Percentiles rank a stretch among this genome's conserved stretches.
These are phyloP conservation scores for Ganoderma resinaceum DNA, from an alignment of 1,284 basidiomycete species.

Conservation along the genomic window DNA sequence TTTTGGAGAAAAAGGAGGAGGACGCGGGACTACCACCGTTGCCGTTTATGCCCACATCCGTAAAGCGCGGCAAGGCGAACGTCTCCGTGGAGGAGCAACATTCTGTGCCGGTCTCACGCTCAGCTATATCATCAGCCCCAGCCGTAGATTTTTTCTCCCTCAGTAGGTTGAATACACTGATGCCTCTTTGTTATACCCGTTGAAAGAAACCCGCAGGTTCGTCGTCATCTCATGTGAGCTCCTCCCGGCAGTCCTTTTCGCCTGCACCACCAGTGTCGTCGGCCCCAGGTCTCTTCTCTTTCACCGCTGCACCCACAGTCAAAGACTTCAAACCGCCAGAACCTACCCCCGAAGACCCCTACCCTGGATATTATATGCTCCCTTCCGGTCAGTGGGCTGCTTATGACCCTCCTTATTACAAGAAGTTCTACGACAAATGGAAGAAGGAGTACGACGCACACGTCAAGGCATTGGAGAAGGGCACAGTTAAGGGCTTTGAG, in stretches of 20 bases:
- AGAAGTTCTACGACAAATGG: conserved; percentile 75
- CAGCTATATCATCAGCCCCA: conserved; percentile 45
- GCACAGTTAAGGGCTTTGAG: conserved; percentile 69
- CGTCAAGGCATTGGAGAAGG: conserved; percentile 74
- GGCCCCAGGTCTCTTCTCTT: conserved; percentile 31
- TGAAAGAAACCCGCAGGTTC: conserved; percentile 21
- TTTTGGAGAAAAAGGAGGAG: conserved; percentile 27
- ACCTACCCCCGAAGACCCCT: conserved; percentile 77
- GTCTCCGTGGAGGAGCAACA: conserved; percentile 62
- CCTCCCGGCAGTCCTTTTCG: conserved; percentile 30
- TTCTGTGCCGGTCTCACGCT: conserved; percentile 39
- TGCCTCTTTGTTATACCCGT: neutral
- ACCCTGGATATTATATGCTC: conserved; percentile 89
- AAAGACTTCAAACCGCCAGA: conserved; percentile 79
- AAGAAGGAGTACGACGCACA: conserved; percentile 71
- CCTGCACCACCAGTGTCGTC: conserved; percentile 35
- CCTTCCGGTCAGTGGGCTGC: conserved; percentile 84
- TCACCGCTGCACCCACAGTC: conserved; percentile 74
- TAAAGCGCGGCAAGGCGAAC: conserved; percentile 65
- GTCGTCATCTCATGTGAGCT: conserved; percentile 22
- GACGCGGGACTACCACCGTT: conserved; percentile 38
- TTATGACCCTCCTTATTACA: conserved; percentile 81
- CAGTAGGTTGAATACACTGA: conserved; percentile 36
- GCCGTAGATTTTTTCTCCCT: conserved; percentile 74
- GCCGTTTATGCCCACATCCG: conserved; percentile 63